Percentiles rank a stretch among this genome's conserved stretches.
Conservation (phyloP, 345 rosid species). For the Gossypium sturtianum region DNA sequence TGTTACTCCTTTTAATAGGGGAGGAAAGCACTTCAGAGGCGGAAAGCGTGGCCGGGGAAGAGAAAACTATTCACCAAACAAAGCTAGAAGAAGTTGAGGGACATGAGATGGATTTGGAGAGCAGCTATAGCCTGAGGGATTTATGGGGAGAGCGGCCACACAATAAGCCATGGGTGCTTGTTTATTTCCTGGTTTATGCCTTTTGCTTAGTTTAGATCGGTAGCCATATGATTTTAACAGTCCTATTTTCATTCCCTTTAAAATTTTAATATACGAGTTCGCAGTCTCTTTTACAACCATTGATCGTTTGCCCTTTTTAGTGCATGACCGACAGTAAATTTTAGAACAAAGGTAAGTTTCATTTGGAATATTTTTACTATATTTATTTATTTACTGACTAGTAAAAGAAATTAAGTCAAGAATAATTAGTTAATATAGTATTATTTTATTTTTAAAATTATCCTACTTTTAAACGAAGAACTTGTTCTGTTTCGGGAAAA, state of each 20-base stretch:
- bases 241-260: neutral
- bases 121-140: neutral
- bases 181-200: neutral
- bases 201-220: neutral
- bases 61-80: conserved; percentile 49
- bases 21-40: conserved; percentile 61
- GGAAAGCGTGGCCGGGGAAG: conserved; percentile 59
- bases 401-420: too few relatives aligned
- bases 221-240: neutral
- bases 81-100: conserved; percentile 48
- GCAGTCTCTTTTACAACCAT: too few relatives aligned
- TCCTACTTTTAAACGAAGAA: too few relatives aligned
- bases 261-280: neutral
- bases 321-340: neutral
- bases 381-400: too few relatives aligned
- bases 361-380: too few relatives aligned
- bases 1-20: conserved; percentile 33
- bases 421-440: too few relatives aligned
- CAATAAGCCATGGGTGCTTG: neutral
- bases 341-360: too few relatives aligned
- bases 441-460: too few relatives aligned
- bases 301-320: neutral
- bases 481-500: too few relatives aligned
- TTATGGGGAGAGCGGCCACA: neutral
- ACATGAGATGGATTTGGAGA: neutral